A percentile compares a stretch with the other conserved stretches of the same genome.
Evolutionary conservation across 2,329 filamentous ascomycete species (phyloP).

Genomic region (Colletotrichum musicola): DNA sequence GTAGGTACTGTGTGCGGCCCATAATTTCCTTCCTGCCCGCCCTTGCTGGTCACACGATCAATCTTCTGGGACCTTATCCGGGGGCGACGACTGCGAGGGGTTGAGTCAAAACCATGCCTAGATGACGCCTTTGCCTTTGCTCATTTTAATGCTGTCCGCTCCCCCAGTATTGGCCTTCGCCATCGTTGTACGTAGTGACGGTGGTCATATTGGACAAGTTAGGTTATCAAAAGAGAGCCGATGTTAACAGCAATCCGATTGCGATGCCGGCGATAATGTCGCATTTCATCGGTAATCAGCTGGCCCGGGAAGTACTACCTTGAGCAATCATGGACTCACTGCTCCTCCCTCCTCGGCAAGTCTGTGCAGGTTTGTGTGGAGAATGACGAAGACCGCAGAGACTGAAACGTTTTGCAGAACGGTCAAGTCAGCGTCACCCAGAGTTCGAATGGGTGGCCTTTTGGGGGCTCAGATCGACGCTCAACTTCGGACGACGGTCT

Average conservation of each 20-base stretch:
- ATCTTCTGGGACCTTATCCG: constrained; percentile 12
- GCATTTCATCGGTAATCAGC: too few relatives aligned
- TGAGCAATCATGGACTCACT: too few relatives aligned
- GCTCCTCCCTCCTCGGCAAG: background rate
- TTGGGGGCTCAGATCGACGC: constrained; percentile 24
- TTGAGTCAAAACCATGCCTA: too few relatives aligned
- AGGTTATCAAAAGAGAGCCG: too few relatives aligned
- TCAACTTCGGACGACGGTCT: constrained; percentile 31
- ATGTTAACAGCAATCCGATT: too few relatives aligned
- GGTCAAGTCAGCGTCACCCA: constrained; percentile 16
- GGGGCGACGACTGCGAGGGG: background rate
- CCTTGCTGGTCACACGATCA: constrained; percentile 19
- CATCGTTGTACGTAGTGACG: too few relatives aligned
- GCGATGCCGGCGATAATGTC: too few relatives aligned
- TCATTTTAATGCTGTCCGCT: background rate
- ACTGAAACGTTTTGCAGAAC: constrained; percentile 32
- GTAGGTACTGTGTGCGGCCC: background rate
- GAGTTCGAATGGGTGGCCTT: constrained; percentile 19
- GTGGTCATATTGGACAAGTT: too few relatives aligned
- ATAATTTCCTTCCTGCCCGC: background rate
- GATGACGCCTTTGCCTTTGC: constrained; percentile 3
- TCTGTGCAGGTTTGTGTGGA: constrained; percentile 19
- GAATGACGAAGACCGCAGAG: constrained; percentile 30
- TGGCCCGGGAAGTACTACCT: too few relatives aligned
- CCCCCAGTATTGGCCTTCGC: too few relatives aligned